Conservation (phyloP, 495 filamentous ascomycete genomes). For the Aspergillus wentii region DNA sequence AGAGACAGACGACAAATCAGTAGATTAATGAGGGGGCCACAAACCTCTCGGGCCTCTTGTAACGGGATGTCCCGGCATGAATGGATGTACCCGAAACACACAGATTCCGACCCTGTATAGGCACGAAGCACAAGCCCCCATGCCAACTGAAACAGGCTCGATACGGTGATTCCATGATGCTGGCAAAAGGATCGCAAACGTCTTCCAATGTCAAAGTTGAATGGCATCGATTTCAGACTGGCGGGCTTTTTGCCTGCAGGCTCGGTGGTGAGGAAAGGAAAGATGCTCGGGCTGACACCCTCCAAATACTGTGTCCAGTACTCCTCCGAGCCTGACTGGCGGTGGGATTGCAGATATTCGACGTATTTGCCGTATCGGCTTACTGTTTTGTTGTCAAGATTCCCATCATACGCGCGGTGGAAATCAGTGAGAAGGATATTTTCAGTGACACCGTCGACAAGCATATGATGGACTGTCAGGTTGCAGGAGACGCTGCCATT, state of each 20-base stretch:
- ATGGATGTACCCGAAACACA: slow-evolving; percentile 36
- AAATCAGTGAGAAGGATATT: slow-evolving; percentile 18
- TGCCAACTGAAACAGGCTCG: slow-evolving; percentile 31
- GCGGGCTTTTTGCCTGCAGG: too few species aligned
- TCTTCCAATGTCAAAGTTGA: not conserved
- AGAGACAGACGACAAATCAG: slow-evolving; percentile 18
- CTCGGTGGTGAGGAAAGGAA: slow-evolving; percentile 3
- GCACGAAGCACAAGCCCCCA: slow-evolving; percentile 39
- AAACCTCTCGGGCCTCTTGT: slow-evolving; percentile 18
- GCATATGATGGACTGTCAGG: slow-evolving; percentile 40
- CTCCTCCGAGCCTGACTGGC: not conserved
- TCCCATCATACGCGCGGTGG: slow-evolving; percentile 9
- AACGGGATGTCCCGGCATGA: slow-evolving; percentile 29
- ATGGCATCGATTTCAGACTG: too few species aligned
- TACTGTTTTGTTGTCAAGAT: not conserved
- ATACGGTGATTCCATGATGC: slow-evolving; percentile 13
- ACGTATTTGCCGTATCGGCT: slow-evolving; percentile 4
- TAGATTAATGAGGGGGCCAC: slow-evolving; percentile 38
- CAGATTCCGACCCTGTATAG: slow-evolving; percentile 31
- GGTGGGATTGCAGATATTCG: slow-evolving; percentile 2
- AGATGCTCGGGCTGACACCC: slow-evolving; percentile 5
- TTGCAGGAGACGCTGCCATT: slow-evolving; percentile 25
- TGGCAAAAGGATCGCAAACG: slow-evolving; percentile 14
- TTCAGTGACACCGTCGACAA: slow-evolving; percentile 25
- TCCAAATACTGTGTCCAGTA: slow-evolving; percentile 13